phyloP scores from a whole-genome alignment of 75 land plant species.

The Picea sitchensis region DNA sequence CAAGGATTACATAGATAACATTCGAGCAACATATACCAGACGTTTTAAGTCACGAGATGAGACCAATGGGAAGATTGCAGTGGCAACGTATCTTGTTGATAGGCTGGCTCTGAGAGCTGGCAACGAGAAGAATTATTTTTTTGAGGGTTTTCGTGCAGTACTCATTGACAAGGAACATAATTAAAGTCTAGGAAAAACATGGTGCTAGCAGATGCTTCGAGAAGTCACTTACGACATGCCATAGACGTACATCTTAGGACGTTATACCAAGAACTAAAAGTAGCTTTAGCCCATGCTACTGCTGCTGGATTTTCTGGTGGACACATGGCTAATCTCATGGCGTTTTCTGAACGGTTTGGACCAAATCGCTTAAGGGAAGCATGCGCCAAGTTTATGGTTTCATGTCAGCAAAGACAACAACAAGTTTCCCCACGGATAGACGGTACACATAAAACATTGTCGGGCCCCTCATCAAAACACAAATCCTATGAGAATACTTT shows the following conservation, averaged over 20 bases:
- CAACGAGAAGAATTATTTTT: too few relatives aligned
- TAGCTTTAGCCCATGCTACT: constrained; percentile 42
- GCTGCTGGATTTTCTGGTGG: constrained; percentile 29
- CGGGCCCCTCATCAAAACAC: too few relatives aligned
- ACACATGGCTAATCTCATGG: constrained; percentile 33
- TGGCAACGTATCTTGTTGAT: too few relatives aligned
- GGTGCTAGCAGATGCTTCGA: constrained; percentile 8
- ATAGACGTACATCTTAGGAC: constrained; percentile 60
- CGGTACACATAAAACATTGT: not conserved
- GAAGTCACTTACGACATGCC: constrained; percentile 69
- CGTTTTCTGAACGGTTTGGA: constrained; percentile 46
- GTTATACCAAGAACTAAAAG: constrained; percentile 35
- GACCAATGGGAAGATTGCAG: too few relatives aligned
- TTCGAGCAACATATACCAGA: too few relatives aligned
- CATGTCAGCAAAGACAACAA: constrained; percentile 3
- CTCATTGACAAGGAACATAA: too few relatives aligned
- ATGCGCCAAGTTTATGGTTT: not conserved
- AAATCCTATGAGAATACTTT: not conserved
- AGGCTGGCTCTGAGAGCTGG: too few relatives aligned
- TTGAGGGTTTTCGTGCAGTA: too few relatives aligned
- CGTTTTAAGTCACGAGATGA: too few relatives aligned
- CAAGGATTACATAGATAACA: too few relatives aligned
- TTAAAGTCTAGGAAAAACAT: not conserved
- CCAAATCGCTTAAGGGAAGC: constrained; percentile 16
- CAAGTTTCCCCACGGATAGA: not conserved